phyloP scores from a whole-genome alignment of 495 filamentous ascomycete genomes.

The Penicillium robsamsonii region DNA sequence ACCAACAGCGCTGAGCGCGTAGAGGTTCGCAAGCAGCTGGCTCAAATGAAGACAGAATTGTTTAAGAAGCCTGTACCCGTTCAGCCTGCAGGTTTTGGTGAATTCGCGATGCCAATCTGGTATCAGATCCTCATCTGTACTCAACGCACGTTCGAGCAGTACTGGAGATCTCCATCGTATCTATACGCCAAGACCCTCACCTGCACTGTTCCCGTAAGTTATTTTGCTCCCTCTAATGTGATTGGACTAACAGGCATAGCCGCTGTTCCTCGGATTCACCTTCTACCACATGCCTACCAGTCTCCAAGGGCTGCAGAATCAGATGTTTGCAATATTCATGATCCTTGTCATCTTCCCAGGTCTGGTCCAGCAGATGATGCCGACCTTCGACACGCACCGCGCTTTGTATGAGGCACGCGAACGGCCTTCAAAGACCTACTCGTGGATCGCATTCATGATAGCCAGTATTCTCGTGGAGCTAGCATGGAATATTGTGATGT shows the following conservation, averaged over 20 bases:
- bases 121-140: slow-evolving; percentile 49
- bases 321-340: slow-evolving; percentile 86
- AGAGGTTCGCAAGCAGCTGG: slow-evolving; percentile 63
- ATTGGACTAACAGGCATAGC: slow-evolving; percentile 36
- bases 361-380: slow-evolving; percentile 81
- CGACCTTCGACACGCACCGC: slow-evolving; percentile 74
- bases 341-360: slow-evolving; percentile 73
- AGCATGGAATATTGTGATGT: slow-evolving; percentile 71
- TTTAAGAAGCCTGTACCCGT: slow-evolving; percentile 42
- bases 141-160: slow-evolving; percentile 75
- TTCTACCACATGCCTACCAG: slow-evolving; percentile 72
- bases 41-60: slow-evolving; percentile 55
- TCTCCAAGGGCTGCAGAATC: slow-evolving; percentile 79
- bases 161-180: slow-evolving; percentile 86
- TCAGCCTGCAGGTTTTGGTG: slow-evolving; percentile 35
- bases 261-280: slow-evolving; percentile 84
- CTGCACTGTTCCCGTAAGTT: slow-evolving; percentile 40
- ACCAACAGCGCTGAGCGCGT: slow-evolving; percentile 65
- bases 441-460: slow-evolving; percentile 79
- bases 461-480: slow-evolving; percentile 74
- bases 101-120: slow-evolving; percentile 51
- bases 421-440: slow-evolving; percentile 78
- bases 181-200: slow-evolving; percentile 71
- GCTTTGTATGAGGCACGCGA: slow-evolving; percentile 83
- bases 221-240: neutral